Percentiles rank a stretch among this genome's conserved stretches.
These are phyloP conservation scores for Laetiporus sulphureus DNA, from an alignment of 1,284 basidiomycete species.

Conservation along the genomic window DNA sequence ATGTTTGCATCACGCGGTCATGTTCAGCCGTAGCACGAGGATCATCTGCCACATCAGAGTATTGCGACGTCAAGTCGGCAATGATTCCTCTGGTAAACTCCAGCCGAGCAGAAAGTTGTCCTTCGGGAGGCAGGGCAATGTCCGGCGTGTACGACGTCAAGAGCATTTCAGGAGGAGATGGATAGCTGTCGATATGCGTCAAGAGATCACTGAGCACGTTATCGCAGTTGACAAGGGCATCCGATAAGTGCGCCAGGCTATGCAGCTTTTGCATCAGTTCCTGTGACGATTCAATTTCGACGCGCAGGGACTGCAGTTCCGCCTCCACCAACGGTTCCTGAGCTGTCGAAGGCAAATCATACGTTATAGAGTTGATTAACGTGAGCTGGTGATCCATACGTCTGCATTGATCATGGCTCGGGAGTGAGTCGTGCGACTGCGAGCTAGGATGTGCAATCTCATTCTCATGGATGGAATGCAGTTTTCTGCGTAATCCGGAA, in stretches of 20 bases:
- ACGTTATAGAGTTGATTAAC: slow-evolving; percentile 37
- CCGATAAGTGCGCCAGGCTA: slow-evolving; percentile 44
- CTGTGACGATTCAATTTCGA: slow-evolving; percentile 47
- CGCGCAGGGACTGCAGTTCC: slow-evolving; percentile 53
- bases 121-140: slow-evolving; percentile 43
- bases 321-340: slow-evolving; percentile 37
- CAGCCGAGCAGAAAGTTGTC: slow-evolving; percentile 56
- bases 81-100: slow-evolving; percentile 51
- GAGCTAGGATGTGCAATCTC: slow-evolving; percentile 40
- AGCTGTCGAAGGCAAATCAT: slow-evolving; percentile 37
- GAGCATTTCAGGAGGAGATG: slow-evolving; percentile 44
- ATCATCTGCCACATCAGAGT: slow-evolving; percentile 43
- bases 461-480: slow-evolving; percentile 56
- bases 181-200: slow-evolving; percentile 76
- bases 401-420: slow-evolving; percentile 39
- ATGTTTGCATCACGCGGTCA: slow-evolving; percentile 64
- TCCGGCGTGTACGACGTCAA: slow-evolving; percentile 42
- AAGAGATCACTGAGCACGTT: slow-evolving; percentile 72
- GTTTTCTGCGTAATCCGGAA: slow-evolving; percentile 42
- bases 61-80: slow-evolving; percentile 36
- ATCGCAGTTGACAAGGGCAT: slow-evolving; percentile 52
- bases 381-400: slow-evolving; percentile 42
- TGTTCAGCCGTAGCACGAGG: slow-evolving; percentile 50
- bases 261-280: slow-evolving; percentile 45
- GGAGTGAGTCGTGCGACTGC: slow-evolving; percentile 41